Evolutionary conservation across 1,284 basidiomycete genomes (phyloP), one percentile per base, ranked within the genome.

Genomic region (Moniliophthora roreri): DNA sequence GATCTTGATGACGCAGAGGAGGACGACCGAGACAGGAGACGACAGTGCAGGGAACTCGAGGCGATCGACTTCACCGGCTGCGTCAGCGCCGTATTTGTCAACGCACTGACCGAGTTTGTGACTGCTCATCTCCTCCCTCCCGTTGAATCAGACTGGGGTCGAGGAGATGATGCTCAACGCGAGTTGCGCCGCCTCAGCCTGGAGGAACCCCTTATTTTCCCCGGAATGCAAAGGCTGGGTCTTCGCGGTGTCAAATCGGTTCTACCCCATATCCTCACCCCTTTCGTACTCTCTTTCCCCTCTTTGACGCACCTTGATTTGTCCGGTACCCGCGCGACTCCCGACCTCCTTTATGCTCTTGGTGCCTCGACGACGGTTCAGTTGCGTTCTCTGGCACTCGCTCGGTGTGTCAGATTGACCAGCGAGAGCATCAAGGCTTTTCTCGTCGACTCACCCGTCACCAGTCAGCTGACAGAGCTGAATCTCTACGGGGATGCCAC

Each of bases 11-110:
- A 85, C 50, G 65, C 70, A 0, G 87, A 90, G 48, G 82, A 87
- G 49, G 86, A 91, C 53, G 86, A 89, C 56, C 76, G 78, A 48
- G 87, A 91, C 52, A 75, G 92, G 62, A 78, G 89, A 62, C 69
- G 81, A 45, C 89, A 92, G 53, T 93, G 86, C 76, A 84, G 78
- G 57, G 85, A 92, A 50, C 77, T 99, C 5, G 87, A 95, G 67
- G 93, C 95, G 1, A 77, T 97, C 35, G 96, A 99, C 67, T 73
- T 98, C 50, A 98, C 95, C 18, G 95, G 95, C 60, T 98, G 96
- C 68, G 89, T 98, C 65, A 95, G 92, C 64, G 82, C 83, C 16
- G 87, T 90, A 5, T 98, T 98, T 63, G 87, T 91, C 54, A 83
- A 86, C 58, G 92, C 91, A 0, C 80, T 97, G 60, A 79, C 81